A percentile compares a stretch with the other conserved stretches of the same genome.
phyloP scores from a whole-genome alignment of 352 stramenopile species.

The Phytophthora capsici region DNA sequence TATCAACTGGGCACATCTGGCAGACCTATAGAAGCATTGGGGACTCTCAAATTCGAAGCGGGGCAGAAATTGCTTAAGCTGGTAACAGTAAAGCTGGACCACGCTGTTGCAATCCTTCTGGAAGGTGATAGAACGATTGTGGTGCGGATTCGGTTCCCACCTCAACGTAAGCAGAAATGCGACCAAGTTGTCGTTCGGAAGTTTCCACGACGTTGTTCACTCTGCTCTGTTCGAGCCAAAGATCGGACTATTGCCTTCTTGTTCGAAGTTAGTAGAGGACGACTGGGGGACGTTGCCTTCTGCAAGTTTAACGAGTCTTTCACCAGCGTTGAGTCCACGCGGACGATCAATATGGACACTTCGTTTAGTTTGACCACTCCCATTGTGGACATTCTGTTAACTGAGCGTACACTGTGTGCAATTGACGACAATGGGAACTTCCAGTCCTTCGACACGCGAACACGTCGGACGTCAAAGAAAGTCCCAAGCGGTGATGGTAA shows the following conservation, averaged over 20 bases:
- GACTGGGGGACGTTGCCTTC: slow-evolving; percentile 20
- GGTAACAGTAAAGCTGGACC: slow-evolving; percentile 15
- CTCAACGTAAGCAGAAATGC: neutral
- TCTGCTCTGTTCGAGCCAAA: slow-evolving; percentile 25
- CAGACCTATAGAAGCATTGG: slow-evolving; percentile 4
- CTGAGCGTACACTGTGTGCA: slow-evolving; percentile 23
- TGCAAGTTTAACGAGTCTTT: slow-evolving; percentile 36
- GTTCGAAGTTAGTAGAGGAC: neutral
- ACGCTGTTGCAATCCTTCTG: slow-evolving; percentile 18
- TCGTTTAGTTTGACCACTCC: slow-evolving; percentile 14
- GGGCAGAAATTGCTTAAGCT: slow-evolving; percentile 14
- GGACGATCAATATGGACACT: slow-evolving; percentile 13
- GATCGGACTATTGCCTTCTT: slow-evolving; percentile 27
- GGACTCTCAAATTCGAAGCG: slow-evolving; percentile 23
- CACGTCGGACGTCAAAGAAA: slow-evolving; percentile 29
- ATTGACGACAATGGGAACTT: slow-evolving; percentile 23
- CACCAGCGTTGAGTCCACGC: slow-evolving; percentile 15
- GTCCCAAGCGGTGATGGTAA: neutral
- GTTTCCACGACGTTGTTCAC: slow-evolving; percentile 17
- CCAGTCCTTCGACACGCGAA: slow-evolving; percentile 32
- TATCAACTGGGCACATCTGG: slow-evolving; percentile 1
- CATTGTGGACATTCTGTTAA: slow-evolving; percentile 26
- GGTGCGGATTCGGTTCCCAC: slow-evolving; percentile 9
- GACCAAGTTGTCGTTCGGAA: slow-evolving; percentile 8
- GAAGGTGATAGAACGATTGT: slow-evolving; percentile 23